These are phyloP conservation scores for Osmanthus fragrans DNA, from an alignment of 257 asterid genomes.

Conservation along the genomic window DNA sequence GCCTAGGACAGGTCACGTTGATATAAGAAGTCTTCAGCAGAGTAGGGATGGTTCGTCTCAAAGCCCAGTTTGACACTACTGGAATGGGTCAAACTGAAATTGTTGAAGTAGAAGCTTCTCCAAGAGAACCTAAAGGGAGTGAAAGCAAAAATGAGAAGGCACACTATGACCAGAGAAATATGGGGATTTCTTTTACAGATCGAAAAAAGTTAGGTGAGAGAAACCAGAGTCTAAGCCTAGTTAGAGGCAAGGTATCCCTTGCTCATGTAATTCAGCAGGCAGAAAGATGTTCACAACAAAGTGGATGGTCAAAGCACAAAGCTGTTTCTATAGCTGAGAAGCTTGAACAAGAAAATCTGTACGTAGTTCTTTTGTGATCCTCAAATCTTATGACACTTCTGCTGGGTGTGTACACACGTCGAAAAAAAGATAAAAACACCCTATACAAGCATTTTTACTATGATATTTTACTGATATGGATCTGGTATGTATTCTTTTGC, in stretches of 20 bases:
- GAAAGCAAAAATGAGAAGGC: neutral
- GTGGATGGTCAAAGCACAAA: conserved; percentile 85
- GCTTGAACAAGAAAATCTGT: conserved; percentile 95
- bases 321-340: conserved; percentile 94
- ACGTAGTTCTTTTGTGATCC: conserved; percentile 22
- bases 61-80: conserved; percentile 11
- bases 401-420: neutral
- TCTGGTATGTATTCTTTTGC: conserved; percentile 8
- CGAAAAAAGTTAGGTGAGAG: conserved; percentile 46
- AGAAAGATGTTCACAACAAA: conserved; percentile 62
- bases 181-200: conserved; percentile 27
- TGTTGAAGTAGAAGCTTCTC: conserved; percentile 55
- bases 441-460: neutral
- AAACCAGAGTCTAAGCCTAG: conserved; percentile 73
- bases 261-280: conserved; percentile 92
- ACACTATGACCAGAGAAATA: neutral
- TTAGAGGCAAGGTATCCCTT: conserved; percentile 82
- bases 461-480: neutral
- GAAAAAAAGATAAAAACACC: neutral
- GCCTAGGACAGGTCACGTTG: conserved; percentile 26
- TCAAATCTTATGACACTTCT: neutral
- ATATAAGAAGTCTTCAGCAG: conserved; percentile 30
- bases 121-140: conserved; percentile 22
- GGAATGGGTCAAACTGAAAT: conserved; percentile 59
- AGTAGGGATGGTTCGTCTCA: conserved; percentile 33